Evolutionary conservation across 768 basidiomycete genomes (phyloP), one percentile per base, ranked within the genome.

Genomic region (Suillus subaureus): DNA sequence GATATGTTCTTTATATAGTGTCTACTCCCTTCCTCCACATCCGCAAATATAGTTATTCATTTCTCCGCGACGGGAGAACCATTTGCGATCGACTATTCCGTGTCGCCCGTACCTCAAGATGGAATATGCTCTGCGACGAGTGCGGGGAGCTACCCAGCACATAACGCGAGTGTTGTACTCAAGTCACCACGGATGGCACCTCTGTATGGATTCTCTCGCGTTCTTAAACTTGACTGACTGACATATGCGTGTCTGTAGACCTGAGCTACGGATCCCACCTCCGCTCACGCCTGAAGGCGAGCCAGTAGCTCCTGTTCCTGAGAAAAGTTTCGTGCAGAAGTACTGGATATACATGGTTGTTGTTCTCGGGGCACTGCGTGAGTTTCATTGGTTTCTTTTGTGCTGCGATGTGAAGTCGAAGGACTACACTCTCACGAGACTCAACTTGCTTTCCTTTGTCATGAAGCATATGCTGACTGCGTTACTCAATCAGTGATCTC

Each of bases 341-440:
- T 96, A 96, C 76, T 96, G 95, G 95, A 81, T 95, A 76, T 95
- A 94, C 70, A 84, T 93, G 43, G 79, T 83, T 49, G 82, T 87
- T 4, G 75, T 85, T 52, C 75, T 90, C 12, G 72, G 90, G 21
- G 84, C 87, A 52, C 71, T 91, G 21, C 62, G 89, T 92, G 72
- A 76, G 89, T 84, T 62, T 15, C 43, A 21, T 28, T 26, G 11
- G 18, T 28, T 40, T 26, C 26, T 5, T 60, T 15, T 57, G 33
- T 28, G 49, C 5, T 58, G 35, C 61, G 37, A 15, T 12, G 8
- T 65, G 33, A 56, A 37, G 26, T 58, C 23, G 47, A 49, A 26
- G 16, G 28, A 16, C 7, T 57, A 4, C 28, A 6, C 4, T 21
- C 18, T 39, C 33, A 56, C 23, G 33, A 26, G 23, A 8, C 33